Base-by-base conservation (phyloP, 768 basidiomycete genomes). In the Tephrocybe sp. region DNA sequence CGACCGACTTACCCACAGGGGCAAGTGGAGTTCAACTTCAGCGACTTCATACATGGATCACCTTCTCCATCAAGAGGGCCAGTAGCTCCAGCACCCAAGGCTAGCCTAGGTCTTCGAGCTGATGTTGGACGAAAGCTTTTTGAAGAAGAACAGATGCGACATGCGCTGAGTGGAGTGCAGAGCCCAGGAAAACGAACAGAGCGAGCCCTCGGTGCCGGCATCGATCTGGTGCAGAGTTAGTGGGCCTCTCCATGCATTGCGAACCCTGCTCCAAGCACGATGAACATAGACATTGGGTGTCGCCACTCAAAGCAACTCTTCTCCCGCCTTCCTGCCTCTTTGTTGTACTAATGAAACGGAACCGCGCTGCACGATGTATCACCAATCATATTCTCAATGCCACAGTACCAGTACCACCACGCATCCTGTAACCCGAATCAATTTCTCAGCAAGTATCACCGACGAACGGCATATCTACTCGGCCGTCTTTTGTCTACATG, bases 31-130 rank as follows among this genome's bases (percentile, higher is more conserved):
- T 86, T 88, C 66, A 84, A 86, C 62, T 71, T 86, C 50, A 77
- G 77, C 55, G 86, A 88, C 49, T 89, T 81, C 61, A 80, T 88
- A 60, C 82, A 88, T 56, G 82, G 83, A 30, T 87, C 86, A 21
- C 84, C 84, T 12, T 82, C 83, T 3, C 82, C 83, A 4, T 70
- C 74, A 11, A 64, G 74, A 13, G 68, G 65, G 12, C 49, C 61
- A 6, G 52, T 52, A 40, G 56, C 62, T 45, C 57, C 58, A 61
- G 58, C 58, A 58, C 62, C 71, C 40, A 74, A 75, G 53, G 51
- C 66, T 30, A 78, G 75, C 50, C 55, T 74, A 34, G 80, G 80
- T 50, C 67, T 84, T 38, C 73, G 82, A 38, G 76, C 81, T 13
- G 84, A 86, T 54, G 72, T 86, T 34, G 85, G 84, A 29, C 64